Evolutionary conservation across 768 basidiomycete species (phyloP), one percentile per base, ranked within the genome.

Genomic region (Rhodotorula toruloides): DNA sequence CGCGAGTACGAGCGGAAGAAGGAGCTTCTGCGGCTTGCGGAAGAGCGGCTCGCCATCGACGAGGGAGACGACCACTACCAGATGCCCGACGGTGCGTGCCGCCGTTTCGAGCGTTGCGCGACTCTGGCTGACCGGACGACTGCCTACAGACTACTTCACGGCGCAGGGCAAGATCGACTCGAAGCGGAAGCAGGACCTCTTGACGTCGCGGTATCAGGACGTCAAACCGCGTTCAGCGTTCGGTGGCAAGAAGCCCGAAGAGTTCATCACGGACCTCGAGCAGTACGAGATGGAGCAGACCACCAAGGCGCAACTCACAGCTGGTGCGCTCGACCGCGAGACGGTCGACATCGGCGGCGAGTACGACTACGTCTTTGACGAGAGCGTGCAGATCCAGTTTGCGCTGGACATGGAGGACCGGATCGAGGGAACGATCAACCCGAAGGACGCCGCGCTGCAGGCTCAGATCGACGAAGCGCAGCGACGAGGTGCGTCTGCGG

Each of bases 351-450:
- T 46, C n/a, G 84, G 86, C 37, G 91, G 92, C 40, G 86, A 87
- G 48, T 98, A 94, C 74, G 94, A 98, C 63, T 99, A 92, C 76
- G 94, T 99, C 52, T 97, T 99, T 74, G 96, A 99, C 77, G 96
- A 98, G 77, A 89, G 86, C 74, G 94, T 96, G 79, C 91, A 91
- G 29, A 98, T 99, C 77, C 83, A 90, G 76, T 99, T 94, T 79
- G 87, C 94, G 75, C 86, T 91, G 67, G 78, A 77, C 34, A 83
- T 86, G 13, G 77, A 90, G 73, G 83, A 84, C 58, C 74, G 78
- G 31, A 76, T 76, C 54, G 87, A 83, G 67, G 81, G 83, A 19
- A 83, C 77, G 52, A 83, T 96, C 84, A 88, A 85, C 67, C 85
- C 88, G 17, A 89, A 90, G 65, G 92, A 97, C 68, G 88, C 84